Base-by-base conservation (phyloP, 2,329 filamentous ascomycete genomes). In the Biscogniauxia marginata region DNA sequence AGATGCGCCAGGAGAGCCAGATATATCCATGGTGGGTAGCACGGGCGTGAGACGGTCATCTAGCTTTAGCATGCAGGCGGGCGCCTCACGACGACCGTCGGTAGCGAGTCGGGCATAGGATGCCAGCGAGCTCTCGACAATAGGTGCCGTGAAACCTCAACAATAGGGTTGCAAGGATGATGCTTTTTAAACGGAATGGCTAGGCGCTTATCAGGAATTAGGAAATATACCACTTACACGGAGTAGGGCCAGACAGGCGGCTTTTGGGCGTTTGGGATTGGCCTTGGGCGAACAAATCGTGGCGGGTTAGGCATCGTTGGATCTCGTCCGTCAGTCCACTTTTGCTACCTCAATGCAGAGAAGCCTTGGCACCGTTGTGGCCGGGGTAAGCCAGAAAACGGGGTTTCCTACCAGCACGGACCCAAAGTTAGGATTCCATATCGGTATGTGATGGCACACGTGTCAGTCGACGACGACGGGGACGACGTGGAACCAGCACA, bases 1-100 rank as follows among this genome's bases (percentile, higher is more conserved):
- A 49, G 83, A 85, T 63, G 83, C 83, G 1, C 77, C 79, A 1
- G 83, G 83, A n/a, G 84, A 86, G 65, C 75, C 78, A 3, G 84
- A 86, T 58, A 63, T 76, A 4, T 73, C 73, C 19, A 66, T 74
- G 53, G 68, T 75, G 62, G 73, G 69, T 13, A 73, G 73, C 8
- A 67, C 70, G 18, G 67, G 71, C 19, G 63, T 71, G 8, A 71
- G 75, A 30, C 71, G 78, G 54, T 77, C 78, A 2, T 77, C 78
- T 7, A 80, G 74, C 30, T 81, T 82, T 59, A 74, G 75, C 49
- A 70, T 76, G 56, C 71, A 74, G 25, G 72, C 74, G 34, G 70
- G 30, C 30, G 30, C 74, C 43, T 75, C 77, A 54, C 74, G 79
- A 51, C 73, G 74, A 54, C 72, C 76, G 9, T 82, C 80, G 18